Evolutionary conservation across 768 basidiomycete genomes (phyloP).

Genomic region (Boletales sp.): DNA sequence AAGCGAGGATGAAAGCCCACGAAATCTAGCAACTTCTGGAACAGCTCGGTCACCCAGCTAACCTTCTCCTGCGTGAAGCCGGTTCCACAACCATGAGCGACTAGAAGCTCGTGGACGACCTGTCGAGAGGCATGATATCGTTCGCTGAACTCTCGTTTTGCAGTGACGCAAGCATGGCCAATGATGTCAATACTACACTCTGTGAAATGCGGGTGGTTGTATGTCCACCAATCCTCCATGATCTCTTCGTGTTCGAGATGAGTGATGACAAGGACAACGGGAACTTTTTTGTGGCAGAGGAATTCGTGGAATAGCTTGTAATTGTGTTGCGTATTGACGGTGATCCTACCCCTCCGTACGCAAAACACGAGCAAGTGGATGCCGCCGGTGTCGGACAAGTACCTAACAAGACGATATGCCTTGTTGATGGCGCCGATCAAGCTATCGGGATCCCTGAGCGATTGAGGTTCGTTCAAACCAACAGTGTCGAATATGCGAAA

Average conservation of each 20-base stretch:
- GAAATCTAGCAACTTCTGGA: conserved; percentile 22
- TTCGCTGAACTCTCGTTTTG: conserved; percentile 26
- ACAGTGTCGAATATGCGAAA: conserved; percentile 34
- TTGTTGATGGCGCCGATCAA: conserved; percentile 30
- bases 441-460: conserved; percentile 21
- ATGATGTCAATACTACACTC: conserved; percentile 18
- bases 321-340: conserved; percentile 23
- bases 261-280: conserved; percentile 31
- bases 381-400: conserved; percentile 30
- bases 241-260: conserved; percentile 33
- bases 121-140: conserved; percentile 22
- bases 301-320: conserved; percentile 33
- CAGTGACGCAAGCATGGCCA: conserved; percentile 34
- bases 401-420: conserved; percentile 33
- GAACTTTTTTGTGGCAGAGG: conserved; percentile 31
- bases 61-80: conserved; percentile 21
- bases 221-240: conserved; percentile 36
- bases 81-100: conserved; percentile 13
- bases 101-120: conserved; percentile 20
- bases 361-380: conserved; percentile 40
- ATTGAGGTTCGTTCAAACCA: conserved; percentile 30
- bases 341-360: conserved; percentile 33
- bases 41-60: conserved; percentile 23
- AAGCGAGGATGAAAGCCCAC: conserved; percentile 18
- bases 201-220: conserved; percentile 22